Evolutionary conservation across 2,329 filamentous ascomycete genomes (phyloP).

Genomic region (Cryphonectria naterciae): DNA sequence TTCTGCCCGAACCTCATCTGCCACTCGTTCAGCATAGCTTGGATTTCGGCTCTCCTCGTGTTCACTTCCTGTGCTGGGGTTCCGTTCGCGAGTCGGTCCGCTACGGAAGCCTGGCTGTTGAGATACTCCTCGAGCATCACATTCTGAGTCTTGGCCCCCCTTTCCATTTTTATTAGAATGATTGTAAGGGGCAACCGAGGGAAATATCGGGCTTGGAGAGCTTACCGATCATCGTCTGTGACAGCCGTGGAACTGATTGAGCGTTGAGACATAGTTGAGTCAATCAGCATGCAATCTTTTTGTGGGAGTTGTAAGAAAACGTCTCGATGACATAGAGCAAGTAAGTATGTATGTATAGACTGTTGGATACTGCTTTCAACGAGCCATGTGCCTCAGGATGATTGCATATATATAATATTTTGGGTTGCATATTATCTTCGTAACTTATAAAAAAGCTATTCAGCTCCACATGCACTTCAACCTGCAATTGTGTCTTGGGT

Average conservation of each 20-base stretch:
- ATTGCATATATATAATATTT: background rate
- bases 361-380: background rate
- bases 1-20: background rate
- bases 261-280: background rate
- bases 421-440: background rate
- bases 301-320: background rate
- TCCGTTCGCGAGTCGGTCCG: background rate
- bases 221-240: background rate
- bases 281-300: background rate
- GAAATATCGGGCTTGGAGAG: background rate
- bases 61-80: background rate
- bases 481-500: background rate
- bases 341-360: background rate
- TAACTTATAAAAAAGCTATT: background rate
- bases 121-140: background rate
- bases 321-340: background rate
- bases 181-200: background rate
- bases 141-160: background rate
- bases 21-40: conserved; percentile 1
- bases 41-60: background rate
- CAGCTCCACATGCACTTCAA: background rate
- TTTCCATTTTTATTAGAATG: background rate
- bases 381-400: background rate
- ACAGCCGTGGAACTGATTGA: background rate
- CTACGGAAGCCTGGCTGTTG: background rate